Percentiles rank a stretch among this genome's conserved stretches.
Evolutionary conservation across 257 asterid genomes (phyloP).

Genomic region (Perilla frutescens): DNA sequence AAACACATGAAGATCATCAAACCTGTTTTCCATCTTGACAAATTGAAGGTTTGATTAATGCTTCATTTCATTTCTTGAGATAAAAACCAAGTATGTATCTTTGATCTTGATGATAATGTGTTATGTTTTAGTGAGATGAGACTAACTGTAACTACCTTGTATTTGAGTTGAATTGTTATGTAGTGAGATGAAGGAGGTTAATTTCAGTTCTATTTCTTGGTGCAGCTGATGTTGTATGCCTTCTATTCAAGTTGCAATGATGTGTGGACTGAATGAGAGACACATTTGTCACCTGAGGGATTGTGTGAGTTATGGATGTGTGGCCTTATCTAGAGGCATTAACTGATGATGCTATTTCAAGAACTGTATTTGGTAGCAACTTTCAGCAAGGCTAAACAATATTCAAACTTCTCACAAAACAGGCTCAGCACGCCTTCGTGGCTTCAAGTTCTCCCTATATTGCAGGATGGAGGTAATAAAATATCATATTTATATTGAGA

Average conservation of each 20-base stretch:
- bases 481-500: too few species aligned
- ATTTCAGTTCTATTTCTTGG: too few species aligned
- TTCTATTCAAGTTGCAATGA: constrained; percentile 46
- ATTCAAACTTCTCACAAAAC: constrained; percentile 55
- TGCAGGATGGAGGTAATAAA: constrained; percentile 54
- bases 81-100: too few species aligned
- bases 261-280: constrained; percentile 49
- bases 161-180: too few species aligned
- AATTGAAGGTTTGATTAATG: constrained; percentile 62
- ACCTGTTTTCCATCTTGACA: constrained; percentile 67
- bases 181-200: too few species aligned
- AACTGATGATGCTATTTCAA: constrained; percentile 52
- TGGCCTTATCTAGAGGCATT: constrained; percentile 51
- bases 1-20: constrained; percentile 64
- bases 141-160: too few species aligned
- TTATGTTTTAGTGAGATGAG: too few species aligned
- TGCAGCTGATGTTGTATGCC: constrained; percentile 53
- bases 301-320: constrained; percentile 52
- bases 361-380: constrained; percentile 64
- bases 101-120: too few species aligned
- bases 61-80: too few species aligned
- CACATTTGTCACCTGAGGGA: too few species aligned
- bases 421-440: constrained; percentile 31
- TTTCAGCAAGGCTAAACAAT: constrained; percentile 53
- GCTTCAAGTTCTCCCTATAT: constrained; percentile 33